Evolutionary conservation across 257 asterid genomes (phyloP).

Genomic region (Nicotiana noctiflora): DNA sequence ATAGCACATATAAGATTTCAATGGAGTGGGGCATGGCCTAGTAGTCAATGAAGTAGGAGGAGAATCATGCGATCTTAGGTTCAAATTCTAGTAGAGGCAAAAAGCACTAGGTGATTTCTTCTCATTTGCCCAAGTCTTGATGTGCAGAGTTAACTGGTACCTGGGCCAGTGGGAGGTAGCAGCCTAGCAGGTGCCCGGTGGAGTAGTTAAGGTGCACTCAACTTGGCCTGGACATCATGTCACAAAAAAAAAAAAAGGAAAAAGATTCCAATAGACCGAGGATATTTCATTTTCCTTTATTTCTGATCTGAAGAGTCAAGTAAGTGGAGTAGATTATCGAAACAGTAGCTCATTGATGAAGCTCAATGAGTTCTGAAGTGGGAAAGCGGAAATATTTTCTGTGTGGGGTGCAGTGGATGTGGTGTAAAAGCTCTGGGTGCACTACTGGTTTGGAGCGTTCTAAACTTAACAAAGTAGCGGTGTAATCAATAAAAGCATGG

Average conservation of each 20-base stretch:
- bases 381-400: background rate
- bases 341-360: background rate
- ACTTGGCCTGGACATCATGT: too few relatives aligned
- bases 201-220: too few relatives aligned
- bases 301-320: background rate
- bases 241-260: too few relatives aligned
- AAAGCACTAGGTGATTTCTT: too few relatives aligned
- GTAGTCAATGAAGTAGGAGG: too few relatives aligned
- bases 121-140: too few relatives aligned
- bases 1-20: background rate
- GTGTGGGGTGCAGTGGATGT: background rate
- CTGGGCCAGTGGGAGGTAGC: too few relatives aligned
- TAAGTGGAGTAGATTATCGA: background rate
- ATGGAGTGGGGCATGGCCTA: background rate
- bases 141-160: too few relatives aligned
- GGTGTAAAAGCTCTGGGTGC: background rate
- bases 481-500: background rate
- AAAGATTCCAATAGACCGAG: background rate
- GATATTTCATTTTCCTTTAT: background rate
- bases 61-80: too few relatives aligned
- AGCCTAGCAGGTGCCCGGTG: too few relatives aligned
- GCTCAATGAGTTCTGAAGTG: background rate
- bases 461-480: background rate
- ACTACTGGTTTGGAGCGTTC: conserved; percentile 7
- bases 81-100: too few relatives aligned